phyloP scores from a whole-genome alignment of 1,284 basidiomycete species.

The Apiotrichum siamense region DNA sequence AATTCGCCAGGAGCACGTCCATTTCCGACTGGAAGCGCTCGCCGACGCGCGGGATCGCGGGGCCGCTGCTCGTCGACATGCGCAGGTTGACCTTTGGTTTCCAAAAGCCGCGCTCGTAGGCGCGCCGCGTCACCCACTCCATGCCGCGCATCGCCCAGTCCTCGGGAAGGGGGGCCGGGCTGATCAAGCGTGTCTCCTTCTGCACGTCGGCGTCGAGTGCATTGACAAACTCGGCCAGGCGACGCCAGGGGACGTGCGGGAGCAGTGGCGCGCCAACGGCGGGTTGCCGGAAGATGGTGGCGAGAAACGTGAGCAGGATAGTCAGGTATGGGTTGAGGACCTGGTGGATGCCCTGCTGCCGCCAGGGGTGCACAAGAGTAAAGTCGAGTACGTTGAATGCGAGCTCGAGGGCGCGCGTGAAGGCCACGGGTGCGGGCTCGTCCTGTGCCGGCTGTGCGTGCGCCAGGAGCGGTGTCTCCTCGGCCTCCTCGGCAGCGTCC shows the following conservation, averaged over 20 bases:
- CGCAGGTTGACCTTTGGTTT: slow-evolving; percentile 46
- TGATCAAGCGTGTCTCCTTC: slow-evolving; percentile 50
- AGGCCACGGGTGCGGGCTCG: slow-evolving; percentile 54
- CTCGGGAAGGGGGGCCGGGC: slow-evolving; percentile 69
- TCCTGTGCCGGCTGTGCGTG: slow-evolving; percentile 15
- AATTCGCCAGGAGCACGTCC: slow-evolving; percentile 64
- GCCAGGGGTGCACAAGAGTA: slow-evolving; percentile 58
- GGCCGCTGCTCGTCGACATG: slow-evolving; percentile 31
- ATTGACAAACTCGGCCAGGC: slow-evolving; percentile 61
- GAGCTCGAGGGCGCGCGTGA: slow-evolving; percentile 69
- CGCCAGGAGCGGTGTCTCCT: slow-evolving; percentile 1
- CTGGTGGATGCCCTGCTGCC: slow-evolving; percentile 57
- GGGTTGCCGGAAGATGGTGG: slow-evolving; percentile 64
- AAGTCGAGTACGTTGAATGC: slow-evolving; percentile 72
- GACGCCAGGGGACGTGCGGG: slow-evolving; percentile 76
- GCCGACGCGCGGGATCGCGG: slow-evolving; percentile 50
- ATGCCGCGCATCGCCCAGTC: slow-evolving; percentile 94
- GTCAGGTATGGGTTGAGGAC: slow-evolving; percentile 81
- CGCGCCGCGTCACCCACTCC: slow-evolving; percentile 83
- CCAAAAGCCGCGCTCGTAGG: slow-evolving; percentile 92
- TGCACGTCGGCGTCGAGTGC: slow-evolving; percentile 52
- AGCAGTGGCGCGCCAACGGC: slow-evolving; percentile 61
- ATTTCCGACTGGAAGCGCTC: slow-evolving; percentile 57
- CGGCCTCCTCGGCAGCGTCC: slow-evolving; percentile 4
- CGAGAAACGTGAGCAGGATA: slow-evolving; percentile 77